These are phyloP conservation scores for Alternaria sp. DNA, from an alignment of 2,329 filamentous ascomycete genomes.

Conservation along the genomic window DNA sequence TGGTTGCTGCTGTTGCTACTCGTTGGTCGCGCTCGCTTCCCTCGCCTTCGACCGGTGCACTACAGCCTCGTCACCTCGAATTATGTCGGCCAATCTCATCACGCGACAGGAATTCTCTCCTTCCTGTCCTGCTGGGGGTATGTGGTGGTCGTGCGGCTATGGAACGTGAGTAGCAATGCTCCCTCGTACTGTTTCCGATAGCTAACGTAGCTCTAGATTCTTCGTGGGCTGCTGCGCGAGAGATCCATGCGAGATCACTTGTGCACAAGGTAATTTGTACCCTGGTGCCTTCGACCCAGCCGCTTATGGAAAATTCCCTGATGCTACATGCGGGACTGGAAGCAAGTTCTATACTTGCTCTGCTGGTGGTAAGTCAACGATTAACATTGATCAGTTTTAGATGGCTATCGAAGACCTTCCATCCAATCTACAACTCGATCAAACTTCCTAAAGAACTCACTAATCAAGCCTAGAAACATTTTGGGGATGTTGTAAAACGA, in stretches of 20 bases:
- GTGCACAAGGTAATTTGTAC: constrained; percentile 42
- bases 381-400: not conserved
- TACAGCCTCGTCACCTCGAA: not conserved
- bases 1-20: not conserved
- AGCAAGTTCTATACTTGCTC: constrained; percentile 51
- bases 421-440: not conserved
- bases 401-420: not conserved
- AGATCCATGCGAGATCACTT: constrained; percentile 49
- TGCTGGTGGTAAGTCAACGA: constrained; percentile 13
- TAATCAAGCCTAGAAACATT: constrained; percentile 32
- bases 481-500: constrained; percentile 51
- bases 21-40: not conserved
- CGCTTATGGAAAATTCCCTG: constrained; percentile 41
- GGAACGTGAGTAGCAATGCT: constrained; percentile 19
- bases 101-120: constrained; percentile 37
- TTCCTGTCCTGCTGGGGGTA: constrained; percentile 46
- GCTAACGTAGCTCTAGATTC: constrained; percentile 17
- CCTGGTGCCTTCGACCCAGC: constrained; percentile 46
- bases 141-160: constrained; percentile 49
- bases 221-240: constrained; percentile 52
- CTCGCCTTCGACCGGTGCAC: not conserved
- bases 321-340: constrained; percentile 41
- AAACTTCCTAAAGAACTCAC: not conserved
- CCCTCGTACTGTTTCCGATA: too few species aligned
- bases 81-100: constrained; percentile 13